Evolutionary conservation across 805 yeast genomes (phyloP), one percentile per base, ranked within the genome.

Genomic region (Wickerhamiella australiensis): DNA sequence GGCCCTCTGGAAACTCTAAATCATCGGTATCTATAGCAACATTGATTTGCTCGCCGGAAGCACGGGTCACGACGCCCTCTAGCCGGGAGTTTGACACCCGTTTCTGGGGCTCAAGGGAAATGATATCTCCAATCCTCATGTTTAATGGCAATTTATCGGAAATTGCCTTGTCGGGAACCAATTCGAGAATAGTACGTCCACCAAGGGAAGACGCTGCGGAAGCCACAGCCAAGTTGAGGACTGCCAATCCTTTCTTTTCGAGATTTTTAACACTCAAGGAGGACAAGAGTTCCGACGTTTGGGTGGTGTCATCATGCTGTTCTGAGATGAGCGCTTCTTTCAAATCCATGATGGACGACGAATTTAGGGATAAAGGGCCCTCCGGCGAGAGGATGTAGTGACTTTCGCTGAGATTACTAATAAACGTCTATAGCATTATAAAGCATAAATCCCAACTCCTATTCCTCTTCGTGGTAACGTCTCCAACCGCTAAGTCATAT

Each of bases 161-260:
- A 48, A 54, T 57, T 9, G 66, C 74, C 0, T 80, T 68, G 54
- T 83, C 90, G 25, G 70, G 66, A 15, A 58, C 68, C 47, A 90
- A 64, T 54, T 85, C 94, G 12, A 85, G 57, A 4, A 81, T 68
- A 1, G 78, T 68, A 51, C 79, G 76, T 1, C 96, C 96, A 13
- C 85, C 94, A 8, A 85, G 66, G 0, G 95, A 94, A 0, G 88
- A 82, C 50, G 82, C 69, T 2, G 83, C 65, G 50, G 78, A 77
- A n/a, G 73, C 72, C 12, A 82, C 66, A 0, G 67, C 61, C 44
- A 90, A 67, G 62, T 87, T 84, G 44, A 79, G 62, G 3, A 85
- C 68, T 0, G 96, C 96, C 22, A 84, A 67, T 0, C 96, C 96
- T 47, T 76, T 71, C 9, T 69, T 65, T 0, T 82, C 82, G n/a